Evolutionary conservation across 176 grass and related monocot genomes (phyloP).

Genomic region (Pontederia crassipes): DNA sequence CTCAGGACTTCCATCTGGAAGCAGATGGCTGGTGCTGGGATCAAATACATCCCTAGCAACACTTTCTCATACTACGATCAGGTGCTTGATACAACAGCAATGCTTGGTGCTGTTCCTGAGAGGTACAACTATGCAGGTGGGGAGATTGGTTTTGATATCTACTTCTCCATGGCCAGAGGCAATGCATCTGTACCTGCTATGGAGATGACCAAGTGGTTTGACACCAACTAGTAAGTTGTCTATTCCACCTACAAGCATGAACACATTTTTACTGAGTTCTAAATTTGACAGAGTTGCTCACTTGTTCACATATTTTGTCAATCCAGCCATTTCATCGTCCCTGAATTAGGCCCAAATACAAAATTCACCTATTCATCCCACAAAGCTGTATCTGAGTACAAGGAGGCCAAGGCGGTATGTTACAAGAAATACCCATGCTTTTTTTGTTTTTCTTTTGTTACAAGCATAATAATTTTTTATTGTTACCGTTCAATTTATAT

Average conservation of each 20-base stretch:
- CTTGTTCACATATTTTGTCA: conserved; percentile 3
- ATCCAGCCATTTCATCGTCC: conserved; percentile 79
- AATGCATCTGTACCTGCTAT: conserved; percentile 91
- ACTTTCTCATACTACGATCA: conserved; percentile 90
- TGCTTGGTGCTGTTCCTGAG: conserved; percentile 82
- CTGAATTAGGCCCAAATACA: conserved; percentile 64
- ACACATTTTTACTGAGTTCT: neutral
- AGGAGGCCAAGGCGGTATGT: conserved; percentile 78
- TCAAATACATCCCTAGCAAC: conserved; percentile 97
- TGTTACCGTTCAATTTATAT: neutral
- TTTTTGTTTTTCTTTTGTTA: neutral
- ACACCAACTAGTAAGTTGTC: conserved; percentile 85
- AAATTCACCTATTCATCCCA: conserved; percentile 83
- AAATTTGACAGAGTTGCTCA: conserved; percentile 1
- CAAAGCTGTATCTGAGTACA: conserved; percentile 83
- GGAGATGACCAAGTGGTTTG: conserved; percentile 99
- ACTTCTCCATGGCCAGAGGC: conserved; percentile 96
- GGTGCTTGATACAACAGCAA: conserved; percentile 80
- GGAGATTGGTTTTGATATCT: conserved; percentile 67
- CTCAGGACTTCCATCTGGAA: conserved; percentile 89
- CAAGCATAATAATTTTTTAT: neutral
- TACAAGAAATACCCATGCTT: neutral
- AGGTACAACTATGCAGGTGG: conserved; percentile 67
- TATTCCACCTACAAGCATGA: neutral
- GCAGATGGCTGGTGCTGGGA: conserved; percentile 87